Evolutionary conservation across 768 basidiomycete species (phyloP).

Genomic region (Suillus clintonianus): DNA sequence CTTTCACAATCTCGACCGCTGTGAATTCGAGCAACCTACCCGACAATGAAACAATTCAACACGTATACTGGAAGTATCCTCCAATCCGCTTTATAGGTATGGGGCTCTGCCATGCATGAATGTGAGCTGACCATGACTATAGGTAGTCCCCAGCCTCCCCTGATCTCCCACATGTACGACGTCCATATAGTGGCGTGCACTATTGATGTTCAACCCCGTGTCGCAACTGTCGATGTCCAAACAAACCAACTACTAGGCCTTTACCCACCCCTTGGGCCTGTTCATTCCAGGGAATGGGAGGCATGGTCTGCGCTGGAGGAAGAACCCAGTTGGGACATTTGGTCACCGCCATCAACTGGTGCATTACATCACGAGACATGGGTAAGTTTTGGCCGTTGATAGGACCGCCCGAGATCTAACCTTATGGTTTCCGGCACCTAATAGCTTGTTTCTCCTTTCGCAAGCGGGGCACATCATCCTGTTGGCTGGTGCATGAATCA

Average conservation of each 20-base stretch:
- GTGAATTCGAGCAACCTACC: conserved; percentile 6
- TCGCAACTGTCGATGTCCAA: conserved; percentile 8
- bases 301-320: background rate
- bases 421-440: background rate
- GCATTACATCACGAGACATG: background rate
- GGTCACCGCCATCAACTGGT: conserved; percentile 4
- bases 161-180: background rate
- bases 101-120: background rate
- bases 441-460: conserved; percentile 2
- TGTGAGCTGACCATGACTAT: background rate
- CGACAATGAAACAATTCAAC: background rate
- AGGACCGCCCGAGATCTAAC: background rate
- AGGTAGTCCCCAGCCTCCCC: background rate
- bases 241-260: background rate
- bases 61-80: background rate
- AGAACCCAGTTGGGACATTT: conserved; percentile 7
- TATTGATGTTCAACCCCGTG: background rate
- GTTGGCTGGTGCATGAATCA: background rate
- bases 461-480: background rate
- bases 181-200: conserved; percentile 12
- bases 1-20: conserved; percentile 14
- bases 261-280: background rate
- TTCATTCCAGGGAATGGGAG: background rate
- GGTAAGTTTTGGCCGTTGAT: background rate
- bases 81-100: background rate